Evolutionary conservation across 306 rosid species (phyloP).

Genomic region (Dalbergia cochinchinensis): DNA sequence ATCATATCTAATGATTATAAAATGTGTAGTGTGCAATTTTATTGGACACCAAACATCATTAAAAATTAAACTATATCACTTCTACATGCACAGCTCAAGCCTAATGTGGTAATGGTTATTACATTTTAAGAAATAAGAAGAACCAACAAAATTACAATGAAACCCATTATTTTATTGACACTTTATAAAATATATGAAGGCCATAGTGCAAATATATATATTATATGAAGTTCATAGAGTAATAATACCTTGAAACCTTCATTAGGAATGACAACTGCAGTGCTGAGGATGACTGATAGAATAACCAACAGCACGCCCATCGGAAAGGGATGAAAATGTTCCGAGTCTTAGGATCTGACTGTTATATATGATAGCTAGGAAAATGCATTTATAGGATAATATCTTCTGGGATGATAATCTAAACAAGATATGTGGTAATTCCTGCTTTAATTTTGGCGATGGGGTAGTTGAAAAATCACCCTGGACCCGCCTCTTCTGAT

Average conservation of each 20-base stretch:
- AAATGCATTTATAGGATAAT: not conserved
- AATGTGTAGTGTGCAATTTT: too few relatives aligned
- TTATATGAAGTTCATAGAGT: not conserved
- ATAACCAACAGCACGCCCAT: conserved; percentile 42
- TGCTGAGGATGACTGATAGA: conserved; percentile 35
- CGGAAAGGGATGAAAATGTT: conserved; percentile 8
- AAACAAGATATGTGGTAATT: too few relatives aligned
- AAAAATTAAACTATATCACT: not conserved
- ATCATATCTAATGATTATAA: too few relatives aligned
- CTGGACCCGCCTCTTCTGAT: not conserved
- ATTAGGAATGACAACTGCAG: conserved; percentile 28
- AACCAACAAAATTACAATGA: not conserved
- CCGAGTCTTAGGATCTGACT: not conserved
- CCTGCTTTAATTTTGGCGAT: too few relatives aligned
- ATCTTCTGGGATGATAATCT: not conserved
- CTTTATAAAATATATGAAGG: not conserved
- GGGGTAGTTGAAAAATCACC: conserved; percentile 4
- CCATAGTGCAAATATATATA: not conserved
- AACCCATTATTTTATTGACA: not conserved
- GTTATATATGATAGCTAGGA: conserved; percentile 7
- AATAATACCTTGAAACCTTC: conserved; percentile 39
- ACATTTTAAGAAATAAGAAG: too few relatives aligned
- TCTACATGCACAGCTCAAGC: not conserved
- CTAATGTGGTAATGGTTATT: not conserved
- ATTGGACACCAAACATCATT: too few relatives aligned